These are phyloP conservation scores for Marasmius tenuissimus DNA, from an alignment of 1,284 basidiomycete species.

Conservation along the genomic window DNA sequence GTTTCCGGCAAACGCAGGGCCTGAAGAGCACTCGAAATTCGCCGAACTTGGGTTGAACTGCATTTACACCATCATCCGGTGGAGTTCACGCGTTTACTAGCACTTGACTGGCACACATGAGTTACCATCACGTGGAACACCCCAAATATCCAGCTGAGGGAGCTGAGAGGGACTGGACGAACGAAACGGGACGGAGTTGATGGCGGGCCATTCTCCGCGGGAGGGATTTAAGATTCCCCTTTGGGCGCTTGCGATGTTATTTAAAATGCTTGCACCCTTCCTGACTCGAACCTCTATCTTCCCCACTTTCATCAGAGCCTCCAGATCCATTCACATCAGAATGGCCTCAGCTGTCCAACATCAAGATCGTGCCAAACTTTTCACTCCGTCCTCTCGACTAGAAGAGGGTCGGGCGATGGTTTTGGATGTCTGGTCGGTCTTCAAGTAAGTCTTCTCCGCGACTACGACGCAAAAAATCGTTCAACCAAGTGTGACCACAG, in stretches of 20 bases:
- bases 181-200: no score
- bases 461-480: conserved; percentile 7
- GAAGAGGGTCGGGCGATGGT: conserved; percentile 72
- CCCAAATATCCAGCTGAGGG: no score
- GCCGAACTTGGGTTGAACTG: no score
- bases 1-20: no score
- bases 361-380: conserved; percentile 46
- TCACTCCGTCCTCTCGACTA: conserved; percentile 69
- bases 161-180: no score
- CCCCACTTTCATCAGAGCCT: neutral
- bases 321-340: neutral
- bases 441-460: conserved; percentile 62
- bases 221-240: no score
- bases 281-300: neutral
- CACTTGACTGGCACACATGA: no score
- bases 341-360: conserved; percentile 22
- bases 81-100: no score
- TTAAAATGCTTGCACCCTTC: neutral
- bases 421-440: conserved; percentile 91
- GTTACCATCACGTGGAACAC: no score
- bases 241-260: neutral
- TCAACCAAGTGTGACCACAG: conserved; percentile 37
- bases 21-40: no score
- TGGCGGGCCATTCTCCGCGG: no score
- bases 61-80: no score